Base-by-base conservation (phyloP, 176 grass and related monocot species). In the Aegilops sharonensis region DNA sequence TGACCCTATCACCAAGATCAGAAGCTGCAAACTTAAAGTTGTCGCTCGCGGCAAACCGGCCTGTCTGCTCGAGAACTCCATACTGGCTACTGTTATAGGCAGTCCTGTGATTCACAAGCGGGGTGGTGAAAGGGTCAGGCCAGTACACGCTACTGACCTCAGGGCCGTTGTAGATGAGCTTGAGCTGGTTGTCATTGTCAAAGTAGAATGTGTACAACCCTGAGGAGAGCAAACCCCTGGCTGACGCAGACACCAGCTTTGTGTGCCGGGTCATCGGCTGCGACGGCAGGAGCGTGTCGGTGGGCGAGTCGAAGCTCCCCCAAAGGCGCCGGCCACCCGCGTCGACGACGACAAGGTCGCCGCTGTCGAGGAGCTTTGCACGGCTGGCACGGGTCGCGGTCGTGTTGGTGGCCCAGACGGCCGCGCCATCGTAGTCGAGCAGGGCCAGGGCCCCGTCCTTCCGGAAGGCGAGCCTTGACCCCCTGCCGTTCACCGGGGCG, bases 151-250 rank as follows among this genome's bases (percentile, higher is more conserved):
- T 40, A 40, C 39, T 40, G 8, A 40, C 21, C 8, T 93, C 78
- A 39, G 89, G 78, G 2, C 78, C 59, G 11, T 79, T 84, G 64
- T 93, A 95, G 3, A 90, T 81, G 6, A 93, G 89, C 11, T 23
- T 90, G 5, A 93, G 47, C 0, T 90, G 54, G 11, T 91, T 95
- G 47, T 88, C 36, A 39, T 23, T 91, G 50, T 83, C 23, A 2
- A 93, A 90, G 15, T 84, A 91, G 2, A 95, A 88, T 6, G 63
- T 61, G 6, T 93, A 89, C 1, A 37, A 66, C 7, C 94, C 91
- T 40, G 94, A 91, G 36, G 77, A 89, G 13, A 81, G 64, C 77
- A 87, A 68, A 23, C 91, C 94, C 8, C 7, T 66, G 18, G 76
- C 24, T 3, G 72, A 78, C 2, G 72, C 47, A 48, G 91, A 92